Evolutionary conservation across 106 monocot species (phyloP).

Genomic region (Phalaenopsis aphrodite): DNA sequence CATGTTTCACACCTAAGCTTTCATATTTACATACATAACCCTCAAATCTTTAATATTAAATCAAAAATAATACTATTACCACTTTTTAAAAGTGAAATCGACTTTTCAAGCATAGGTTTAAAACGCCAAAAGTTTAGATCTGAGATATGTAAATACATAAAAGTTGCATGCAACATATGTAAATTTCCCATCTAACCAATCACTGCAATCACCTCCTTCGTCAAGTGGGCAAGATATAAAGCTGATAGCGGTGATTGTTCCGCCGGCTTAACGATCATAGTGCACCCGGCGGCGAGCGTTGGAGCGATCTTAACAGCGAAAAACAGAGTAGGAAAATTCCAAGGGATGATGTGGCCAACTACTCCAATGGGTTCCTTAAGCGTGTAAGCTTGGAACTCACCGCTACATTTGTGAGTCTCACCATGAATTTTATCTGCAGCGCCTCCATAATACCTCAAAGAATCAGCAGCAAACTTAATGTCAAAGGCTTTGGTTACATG

Average conservation of each 20-base stretch:
- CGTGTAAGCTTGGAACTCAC: constrained; percentile 47
- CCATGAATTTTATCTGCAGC: constrained; percentile 69
- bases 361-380: constrained; percentile 67
- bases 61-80: too few species aligned
- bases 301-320: constrained; percentile 54
- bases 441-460: constrained; percentile 50
- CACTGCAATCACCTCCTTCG: constrained; percentile 29
- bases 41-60: too few species aligned
- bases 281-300: constrained; percentile 63
- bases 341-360: constrained; percentile 58
- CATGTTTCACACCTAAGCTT: too few species aligned
- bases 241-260: constrained; percentile 73
- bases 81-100: too few species aligned
- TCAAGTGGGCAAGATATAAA: constrained; percentile 41
- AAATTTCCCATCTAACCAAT: too few species aligned
- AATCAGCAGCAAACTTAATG: constrained; percentile 16
- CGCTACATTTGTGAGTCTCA: constrained; percentile 37
- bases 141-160: too few species aligned
- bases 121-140: too few species aligned
- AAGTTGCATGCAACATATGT: too few species aligned
- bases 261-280: constrained; percentile 69
- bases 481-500: constrained; percentile 17
- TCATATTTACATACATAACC: too few species aligned
- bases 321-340: constrained; percentile 53
- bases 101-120: too few species aligned